phyloP scores from a whole-genome alignment of 2,329 filamentous ascomycete genomes.

The Pseudogymnoascus verrucosus region DNA sequence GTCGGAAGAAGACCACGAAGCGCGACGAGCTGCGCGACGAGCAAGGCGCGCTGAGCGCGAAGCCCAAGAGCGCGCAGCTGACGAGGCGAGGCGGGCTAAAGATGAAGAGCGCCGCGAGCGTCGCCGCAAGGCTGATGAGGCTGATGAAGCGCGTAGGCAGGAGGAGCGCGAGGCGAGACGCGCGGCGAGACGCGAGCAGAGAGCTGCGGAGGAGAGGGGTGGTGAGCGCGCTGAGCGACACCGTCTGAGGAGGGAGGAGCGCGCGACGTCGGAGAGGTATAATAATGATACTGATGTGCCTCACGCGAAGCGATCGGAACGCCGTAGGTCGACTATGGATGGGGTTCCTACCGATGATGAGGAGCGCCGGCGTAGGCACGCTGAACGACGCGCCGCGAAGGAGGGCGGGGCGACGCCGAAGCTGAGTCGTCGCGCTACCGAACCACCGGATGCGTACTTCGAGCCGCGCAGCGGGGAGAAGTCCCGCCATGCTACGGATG shows the following conservation, averaged over 20 bases:
- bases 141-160: conserved; percentile 44
- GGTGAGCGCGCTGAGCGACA: conserved; percentile 42
- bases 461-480: conserved; percentile 37
- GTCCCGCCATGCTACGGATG: conserved; percentile 26
- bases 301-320: conserved; percentile 35
- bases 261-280: conserved; percentile 39
- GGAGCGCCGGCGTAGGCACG: conserved; percentile 45
- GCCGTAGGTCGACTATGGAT: conserved; percentile 40
- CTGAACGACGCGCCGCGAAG: conserved; percentile 41
- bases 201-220: conserved; percentile 31
- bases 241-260: conserved; percentile 35
- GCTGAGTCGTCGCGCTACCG: conserved; percentile 35
- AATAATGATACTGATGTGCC: conserved; percentile 40
- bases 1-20: conserved; percentile 52
- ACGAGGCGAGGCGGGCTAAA: conserved; percentile 47
- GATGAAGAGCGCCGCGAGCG: conserved; percentile 50
- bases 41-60: conserved; percentile 46
- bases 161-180: conserved; percentile 53
- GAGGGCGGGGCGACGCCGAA: conserved; percentile 29
- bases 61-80: conserved; percentile 40
- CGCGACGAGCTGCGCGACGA: conserved; percentile 53
- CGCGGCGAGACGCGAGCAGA: conserved; percentile 46
- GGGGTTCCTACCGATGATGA: conserved; percentile 42
- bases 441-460: conserved; percentile 38
- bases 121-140: conserved; percentile 47